These are phyloP conservation scores for Ilex paraguariensis DNA, from an alignment of 305 asterid genomes.

Conservation along the genomic window DNA sequence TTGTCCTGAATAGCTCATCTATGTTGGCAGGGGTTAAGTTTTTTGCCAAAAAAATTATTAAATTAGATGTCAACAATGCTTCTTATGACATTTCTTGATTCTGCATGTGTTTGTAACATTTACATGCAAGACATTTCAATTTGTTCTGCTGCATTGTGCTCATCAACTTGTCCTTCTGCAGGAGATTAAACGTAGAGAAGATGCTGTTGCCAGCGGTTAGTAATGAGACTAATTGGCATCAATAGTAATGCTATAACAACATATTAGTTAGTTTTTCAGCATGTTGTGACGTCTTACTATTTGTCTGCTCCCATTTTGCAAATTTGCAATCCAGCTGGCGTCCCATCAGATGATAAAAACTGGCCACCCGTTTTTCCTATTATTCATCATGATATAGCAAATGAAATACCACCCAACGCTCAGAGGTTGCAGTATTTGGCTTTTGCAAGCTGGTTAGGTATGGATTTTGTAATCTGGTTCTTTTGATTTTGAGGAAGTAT, in stretches of 20 bases:
- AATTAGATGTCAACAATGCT: too few relatives aligned
- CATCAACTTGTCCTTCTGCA: conserved; percentile 24
- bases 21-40: background rate
- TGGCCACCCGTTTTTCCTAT: conserved; percentile 98
- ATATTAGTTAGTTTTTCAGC: conserved; percentile 8
- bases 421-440: conserved; percentile 96
- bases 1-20: background rate
- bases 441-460: conserved; percentile 91
- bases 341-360: conserved; percentile 76
- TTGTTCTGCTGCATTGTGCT: background rate
- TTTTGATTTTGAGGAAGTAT: background rate
- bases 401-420: conserved; percentile 84
- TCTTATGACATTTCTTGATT: background rate
- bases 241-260: background rate
- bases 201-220: conserved; percentile 79
- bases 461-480: conserved; percentile 11
- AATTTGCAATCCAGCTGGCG: conserved; percentile 51
- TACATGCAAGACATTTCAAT: background rate
- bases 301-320: background rate
- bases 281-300: conserved; percentile 11
- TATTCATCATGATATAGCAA: conserved; percentile 95
- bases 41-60: too few relatives aligned
- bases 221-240: conserved; percentile 2
- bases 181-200: conserved; percentile 94
- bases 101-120: background rate